phyloP scores from a whole-genome alignment of 495 filamentous ascomycete genomes.

The Ascodesmis nigricans region DNA sequence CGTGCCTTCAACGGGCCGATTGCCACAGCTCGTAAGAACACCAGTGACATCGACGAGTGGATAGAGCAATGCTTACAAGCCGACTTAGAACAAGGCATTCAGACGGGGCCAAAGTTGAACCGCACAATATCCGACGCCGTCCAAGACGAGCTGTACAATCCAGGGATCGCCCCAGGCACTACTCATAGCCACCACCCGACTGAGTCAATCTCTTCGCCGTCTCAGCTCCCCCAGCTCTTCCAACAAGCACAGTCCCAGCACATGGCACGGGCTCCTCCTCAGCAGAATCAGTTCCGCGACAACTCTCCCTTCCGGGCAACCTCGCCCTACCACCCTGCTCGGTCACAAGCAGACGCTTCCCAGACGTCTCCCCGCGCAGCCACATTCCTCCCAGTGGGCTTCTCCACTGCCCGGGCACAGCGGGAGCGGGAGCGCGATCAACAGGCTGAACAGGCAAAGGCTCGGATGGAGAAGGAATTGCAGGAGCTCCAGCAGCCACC shows the following conservation, averaged over 20 bases:
- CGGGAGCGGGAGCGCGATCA: slow-evolving; percentile 37
- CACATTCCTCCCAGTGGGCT: slow-evolving; percentile 10
- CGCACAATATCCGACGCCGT: slow-evolving; percentile 72
- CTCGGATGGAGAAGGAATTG: slow-evolving; percentile 28
- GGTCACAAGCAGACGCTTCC: slow-evolving; percentile 26
- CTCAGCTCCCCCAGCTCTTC: slow-evolving; percentile 39
- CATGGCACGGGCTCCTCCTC: slow-evolving; percentile 36
- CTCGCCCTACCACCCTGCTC: slow-evolving; percentile 40
- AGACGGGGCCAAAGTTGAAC: slow-evolving; percentile 54
- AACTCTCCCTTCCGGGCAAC: slow-evolving; percentile 63
- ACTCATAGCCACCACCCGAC: slow-evolving; percentile 28
- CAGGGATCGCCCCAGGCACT: slow-evolving; percentile 14
- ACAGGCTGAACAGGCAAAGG: slow-evolving; percentile 32
- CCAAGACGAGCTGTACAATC: slow-evolving; percentile 67
- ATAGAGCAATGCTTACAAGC: slow-evolving; percentile 39
- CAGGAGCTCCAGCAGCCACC: slow-evolving; percentile 30
- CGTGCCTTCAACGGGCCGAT: too few relatives aligned
- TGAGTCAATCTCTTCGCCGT: slow-evolving; percentile 26
- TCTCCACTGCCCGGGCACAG: slow-evolving; percentile 29
- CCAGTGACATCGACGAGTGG: slow-evolving; percentile 29
- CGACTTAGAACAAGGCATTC: slow-evolving; percentile 26
- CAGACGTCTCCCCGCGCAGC: slow-evolving; percentile 21
- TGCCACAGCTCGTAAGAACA: slow-evolving; percentile 27
- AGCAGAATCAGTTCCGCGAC: slow-evolving; percentile 35
- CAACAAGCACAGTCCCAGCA: slow-evolving; percentile 47